These are phyloP conservation scores for Rubia occidens DNA, from an alignment of 305 asterid species.

Conservation along the genomic window DNA sequence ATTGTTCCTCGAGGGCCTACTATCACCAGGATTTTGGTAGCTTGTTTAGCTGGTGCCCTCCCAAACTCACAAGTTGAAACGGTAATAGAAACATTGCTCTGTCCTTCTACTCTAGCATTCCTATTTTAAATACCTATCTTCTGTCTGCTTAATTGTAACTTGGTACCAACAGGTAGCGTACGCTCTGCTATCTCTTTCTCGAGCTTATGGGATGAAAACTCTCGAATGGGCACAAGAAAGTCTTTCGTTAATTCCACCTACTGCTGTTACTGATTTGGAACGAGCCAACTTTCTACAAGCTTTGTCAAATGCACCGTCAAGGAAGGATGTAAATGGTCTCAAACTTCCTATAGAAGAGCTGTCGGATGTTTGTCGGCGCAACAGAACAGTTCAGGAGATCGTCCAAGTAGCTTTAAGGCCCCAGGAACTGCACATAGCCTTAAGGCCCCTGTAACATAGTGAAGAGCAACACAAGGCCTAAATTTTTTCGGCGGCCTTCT, in stretches of 20 bases:
- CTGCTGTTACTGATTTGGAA: constrained; percentile 44
- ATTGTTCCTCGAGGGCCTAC: constrained; percentile 70
- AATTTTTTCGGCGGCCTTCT: constrained; percentile 19
- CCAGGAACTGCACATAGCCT: constrained; percentile 23
- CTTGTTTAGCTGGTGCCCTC: constrained; percentile 89
- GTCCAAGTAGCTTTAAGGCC: constrained; percentile 34
- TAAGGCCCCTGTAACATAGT: constrained; percentile 17
- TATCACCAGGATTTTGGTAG: constrained; percentile 72
- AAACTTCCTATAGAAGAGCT: constrained; percentile 28
- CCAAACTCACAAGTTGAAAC: constrained; percentile 88
- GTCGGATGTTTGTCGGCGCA: constrained; percentile 28
- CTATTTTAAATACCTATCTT: not conserved
- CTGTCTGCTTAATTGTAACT: constrained; percentile 11
- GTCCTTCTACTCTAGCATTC: not conserved
- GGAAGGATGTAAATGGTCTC: constrained; percentile 16
- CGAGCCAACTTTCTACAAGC: constrained; percentile 26
- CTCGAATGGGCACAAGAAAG: constrained; percentile 83
- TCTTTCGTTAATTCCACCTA: constrained; percentile 66
- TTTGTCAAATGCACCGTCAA: constrained; percentile 21
- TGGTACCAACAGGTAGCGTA: constrained; percentile 53
- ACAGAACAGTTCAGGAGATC: constrained; percentile 31
- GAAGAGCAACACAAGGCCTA: constrained; percentile 18
- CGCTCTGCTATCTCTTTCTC: constrained; percentile 59
- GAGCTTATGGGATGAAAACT: constrained; percentile 65
- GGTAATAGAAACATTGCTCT: constrained; percentile 30